These are phyloP conservation scores for Auriscalpium vulgare DNA, from an alignment of 768 basidiomycete species.

Conservation along the genomic window DNA sequence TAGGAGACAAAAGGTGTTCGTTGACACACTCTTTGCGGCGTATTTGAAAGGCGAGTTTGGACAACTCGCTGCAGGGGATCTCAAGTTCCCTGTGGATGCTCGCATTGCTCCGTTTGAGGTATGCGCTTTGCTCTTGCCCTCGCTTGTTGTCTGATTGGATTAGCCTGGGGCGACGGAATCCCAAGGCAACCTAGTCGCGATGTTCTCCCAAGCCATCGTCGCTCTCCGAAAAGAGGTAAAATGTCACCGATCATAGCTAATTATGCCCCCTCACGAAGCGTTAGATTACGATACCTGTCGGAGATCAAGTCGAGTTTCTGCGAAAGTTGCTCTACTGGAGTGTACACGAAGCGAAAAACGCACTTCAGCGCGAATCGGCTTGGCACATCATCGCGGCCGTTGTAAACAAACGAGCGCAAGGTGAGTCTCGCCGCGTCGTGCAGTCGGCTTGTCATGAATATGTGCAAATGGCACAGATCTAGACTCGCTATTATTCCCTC, in stretches of 20 bases:
- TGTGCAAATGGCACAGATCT: slow-evolving; percentile 32
- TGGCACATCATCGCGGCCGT: slow-evolving; percentile 54
- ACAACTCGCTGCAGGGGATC: slow-evolving; percentile 47
- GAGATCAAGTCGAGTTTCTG: slow-evolving; percentile 43
- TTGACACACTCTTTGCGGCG: slow-evolving; percentile 41
- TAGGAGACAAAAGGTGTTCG: slow-evolving; percentile 63
- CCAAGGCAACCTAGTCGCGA: slow-evolving; percentile 56
- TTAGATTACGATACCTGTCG: slow-evolving; percentile 47
- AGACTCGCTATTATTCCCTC: slow-evolving; percentile 33
- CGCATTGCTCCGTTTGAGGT: slow-evolving; percentile 40
- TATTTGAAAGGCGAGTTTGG: slow-evolving; percentile 47
- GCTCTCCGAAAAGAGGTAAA: slow-evolving; percentile 59
- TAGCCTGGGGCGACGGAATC: slow-evolving; percentile 35
- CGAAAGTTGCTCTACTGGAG: slow-evolving; percentile 53
- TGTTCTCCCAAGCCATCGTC: slow-evolving; percentile 62
- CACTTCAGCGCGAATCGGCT: slow-evolving; percentile 46
- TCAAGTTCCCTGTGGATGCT: slow-evolving; percentile 33
- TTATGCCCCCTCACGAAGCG: slow-evolving; percentile 3
- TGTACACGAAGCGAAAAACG: slow-evolving; percentile 36
- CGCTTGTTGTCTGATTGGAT: background rate
- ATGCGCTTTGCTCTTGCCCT: background rate
- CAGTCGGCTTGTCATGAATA: background rate
- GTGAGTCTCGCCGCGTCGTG: slow-evolving; percentile 31
- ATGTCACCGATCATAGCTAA: background rate
- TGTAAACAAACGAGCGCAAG: slow-evolving; percentile 71